These are phyloP conservation scores for Aspergillus ostianus DNA, from an alignment of 495 filamentous ascomycete genomes.

Conservation along the genomic window DNA sequence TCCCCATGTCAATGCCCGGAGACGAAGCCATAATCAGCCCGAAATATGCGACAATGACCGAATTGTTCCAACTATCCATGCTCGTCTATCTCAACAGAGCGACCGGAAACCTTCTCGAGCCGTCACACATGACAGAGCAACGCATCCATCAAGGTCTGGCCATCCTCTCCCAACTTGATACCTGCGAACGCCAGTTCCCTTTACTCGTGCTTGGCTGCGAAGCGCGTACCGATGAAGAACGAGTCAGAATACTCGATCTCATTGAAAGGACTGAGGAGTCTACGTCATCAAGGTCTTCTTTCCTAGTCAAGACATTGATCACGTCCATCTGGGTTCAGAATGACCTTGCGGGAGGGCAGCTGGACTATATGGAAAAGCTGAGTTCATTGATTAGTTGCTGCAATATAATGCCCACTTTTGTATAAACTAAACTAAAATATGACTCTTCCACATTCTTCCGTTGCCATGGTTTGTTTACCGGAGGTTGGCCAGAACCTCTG, in stretches of 20 bases:
- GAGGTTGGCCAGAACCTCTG: too few species aligned
- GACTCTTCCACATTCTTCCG: too few species aligned
- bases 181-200: slow-evolving; percentile 16
- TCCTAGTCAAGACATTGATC: slow-evolving; percentile 7
- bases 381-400: not conserved
- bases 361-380: not conserved
- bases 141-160: slow-evolving; percentile 7
- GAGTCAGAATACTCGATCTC: slow-evolving; percentile 10
- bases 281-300: slow-evolving; percentile 6
- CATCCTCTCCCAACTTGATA: not conserved
- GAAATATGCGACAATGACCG: not conserved
- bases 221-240: slow-evolving; percentile 13
- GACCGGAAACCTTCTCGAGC: slow-evolving; percentile 9
- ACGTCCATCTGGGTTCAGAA: slow-evolving; percentile 16
- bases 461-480: too few species aligned
- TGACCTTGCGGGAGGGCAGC: slow-evolving; percentile 9
- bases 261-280: slow-evolving; percentile 12
- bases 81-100: slow-evolving; percentile 13
- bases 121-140: not conserved
- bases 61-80: slow-evolving; percentile 13
- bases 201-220: slow-evolving; percentile 15
- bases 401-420: not conserved
- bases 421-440: too few species aligned
- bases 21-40: not conserved
- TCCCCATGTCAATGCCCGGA: not conserved